A percentile compares a stretch with the other conserved stretches of the same genome.
Conservation (phyloP, 2,329 filamentous ascomycete species). For the Aspergillus neoniger region DNA sequence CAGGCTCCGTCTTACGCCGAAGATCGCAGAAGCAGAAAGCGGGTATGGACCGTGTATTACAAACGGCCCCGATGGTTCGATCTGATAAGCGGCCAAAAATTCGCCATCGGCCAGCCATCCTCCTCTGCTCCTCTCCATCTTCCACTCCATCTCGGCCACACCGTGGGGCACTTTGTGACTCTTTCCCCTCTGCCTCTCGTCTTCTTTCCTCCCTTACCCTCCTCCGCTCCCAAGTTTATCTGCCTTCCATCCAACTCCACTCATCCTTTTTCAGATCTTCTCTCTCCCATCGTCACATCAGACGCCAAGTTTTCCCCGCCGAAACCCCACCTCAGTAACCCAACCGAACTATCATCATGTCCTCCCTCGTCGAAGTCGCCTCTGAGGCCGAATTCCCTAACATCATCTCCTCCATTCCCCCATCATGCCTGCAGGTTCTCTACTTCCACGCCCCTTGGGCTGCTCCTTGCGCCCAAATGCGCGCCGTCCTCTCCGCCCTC, state of each 20-base stretch:
- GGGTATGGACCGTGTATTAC: slow-evolving; percentile 11
- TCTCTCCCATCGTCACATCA: neutral
- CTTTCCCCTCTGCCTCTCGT: neutral
- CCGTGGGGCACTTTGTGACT: slow-evolving; percentile 6
- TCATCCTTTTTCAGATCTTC: neutral
- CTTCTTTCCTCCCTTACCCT: neutral
- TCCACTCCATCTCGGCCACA: slow-evolving; percentile 3
- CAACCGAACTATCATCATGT: slow-evolving; percentile 56
- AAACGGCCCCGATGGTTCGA: slow-evolving; percentile 20
- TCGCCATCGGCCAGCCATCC: slow-evolving; percentile 22
- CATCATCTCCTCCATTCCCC: slow-evolving; percentile 65
- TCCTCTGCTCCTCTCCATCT: slow-evolving; percentile 14
- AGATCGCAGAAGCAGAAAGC: slow-evolving; percentile 2
- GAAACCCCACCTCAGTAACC: neutral
- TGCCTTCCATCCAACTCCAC: neutral
- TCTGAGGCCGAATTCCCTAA: slow-evolving; percentile 72
- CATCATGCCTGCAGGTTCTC: slow-evolving; percentile 74
- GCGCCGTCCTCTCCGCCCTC: slow-evolving; percentile 78
- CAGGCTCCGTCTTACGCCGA: slow-evolving; percentile 3
- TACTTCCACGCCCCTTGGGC: slow-evolving; percentile 98
- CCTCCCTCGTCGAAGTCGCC: slow-evolving; percentile 74
- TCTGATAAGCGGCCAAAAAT: slow-evolving; percentile 37
- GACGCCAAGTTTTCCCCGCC: slow-evolving; percentile 4
- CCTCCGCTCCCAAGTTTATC: neutral
- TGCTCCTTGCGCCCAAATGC: slow-evolving; percentile 93